Conservation (phyloP, 441 rosid species). For the Brassica balearica region DNA sequence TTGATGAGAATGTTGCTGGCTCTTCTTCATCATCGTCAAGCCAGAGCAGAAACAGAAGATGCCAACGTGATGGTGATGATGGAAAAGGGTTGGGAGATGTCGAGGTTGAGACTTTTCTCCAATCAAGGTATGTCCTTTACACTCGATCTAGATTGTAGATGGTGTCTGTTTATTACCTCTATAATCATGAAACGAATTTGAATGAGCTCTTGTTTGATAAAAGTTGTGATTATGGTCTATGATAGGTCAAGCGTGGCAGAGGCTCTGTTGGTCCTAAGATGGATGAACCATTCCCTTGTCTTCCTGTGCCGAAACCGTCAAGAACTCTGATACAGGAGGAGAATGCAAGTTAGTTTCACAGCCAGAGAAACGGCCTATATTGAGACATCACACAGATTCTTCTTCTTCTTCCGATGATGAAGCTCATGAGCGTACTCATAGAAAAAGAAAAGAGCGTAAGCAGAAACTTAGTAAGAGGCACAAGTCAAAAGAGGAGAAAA, state of each 20-base stretch:
- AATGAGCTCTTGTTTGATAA: not conserved
- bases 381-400: slow-evolving; percentile 27
- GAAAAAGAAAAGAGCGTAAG: slow-evolving; percentile 41
- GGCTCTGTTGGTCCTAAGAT: slow-evolving; percentile 93
- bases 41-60: slow-evolving; percentile 44
- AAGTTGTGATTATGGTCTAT: slow-evolving; percentile 30
- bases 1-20: slow-evolving; percentile 43
- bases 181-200: not conserved
- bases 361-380: slow-evolving; percentile 56
- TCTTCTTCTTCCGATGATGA: slow-evolving; percentile 49
- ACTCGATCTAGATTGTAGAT: slow-evolving; percentile 2
- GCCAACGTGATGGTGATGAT: slow-evolving; percentile 42
- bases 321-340: slow-evolving; percentile 41
- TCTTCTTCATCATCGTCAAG: slow-evolving; percentile 54
- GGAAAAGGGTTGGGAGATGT: slow-evolving; percentile 71
- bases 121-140: slow-evolving; percentile 63
- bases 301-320: slow-evolving; percentile 40
- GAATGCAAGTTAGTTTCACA: slow-evolving; percentile 47
- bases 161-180: slow-evolving; percentile 20
- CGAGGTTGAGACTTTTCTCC: slow-evolving; percentile 76
- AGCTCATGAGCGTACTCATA: slow-evolving; percentile 32
- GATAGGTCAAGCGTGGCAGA: slow-evolving; percentile 87
- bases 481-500: slow-evolving; percentile 56
- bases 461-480: slow-evolving; percentile 56
- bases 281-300: slow-evolving; percentile 85